Conservation (phyloP, 192 early-diverging fungal species). For the Coemansia sp. region DNA sequence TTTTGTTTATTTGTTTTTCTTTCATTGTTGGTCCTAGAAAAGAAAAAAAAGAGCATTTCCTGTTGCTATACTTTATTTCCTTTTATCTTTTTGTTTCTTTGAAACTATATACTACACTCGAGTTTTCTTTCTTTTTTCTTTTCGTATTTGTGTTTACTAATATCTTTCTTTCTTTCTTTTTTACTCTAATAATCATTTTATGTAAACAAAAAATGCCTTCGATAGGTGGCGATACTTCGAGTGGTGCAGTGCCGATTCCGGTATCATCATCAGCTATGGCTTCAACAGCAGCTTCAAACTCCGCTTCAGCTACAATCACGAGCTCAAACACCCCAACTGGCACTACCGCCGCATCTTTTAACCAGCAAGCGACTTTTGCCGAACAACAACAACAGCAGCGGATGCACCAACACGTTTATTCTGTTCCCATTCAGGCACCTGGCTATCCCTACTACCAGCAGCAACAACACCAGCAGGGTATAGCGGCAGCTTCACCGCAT, state of each 20-base stretch:
- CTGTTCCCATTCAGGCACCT: background rate
- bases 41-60: background rate
- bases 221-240: slow-evolving; percentile 1
- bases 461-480: slow-evolving; percentile 1
- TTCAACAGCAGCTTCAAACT: background rate
- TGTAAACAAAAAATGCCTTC: slow-evolving; percentile 6
- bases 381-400: background rate
- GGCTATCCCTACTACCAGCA: slow-evolving; percentile 13
- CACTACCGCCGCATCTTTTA: background rate
- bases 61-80: background rate
- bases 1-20: slow-evolving; percentile 2
- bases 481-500: background rate
- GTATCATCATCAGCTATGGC: background rate
- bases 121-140: background rate
- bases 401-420: background rate
- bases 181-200: background rate
- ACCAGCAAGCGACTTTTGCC: slow-evolving; percentile 2
- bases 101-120: slow-evolving; percentile 1
- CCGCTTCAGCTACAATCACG: slow-evolving; percentile 2
- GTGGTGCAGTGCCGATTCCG: background rate
- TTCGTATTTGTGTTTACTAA: background rate
- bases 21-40: background rate
- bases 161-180: background rate
- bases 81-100: background rate
- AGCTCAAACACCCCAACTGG: background rate